These are phyloP conservation scores for Aeschynomene evenia DNA, from an alignment of 306 rosid genomes.

Conservation along the genomic window DNA sequence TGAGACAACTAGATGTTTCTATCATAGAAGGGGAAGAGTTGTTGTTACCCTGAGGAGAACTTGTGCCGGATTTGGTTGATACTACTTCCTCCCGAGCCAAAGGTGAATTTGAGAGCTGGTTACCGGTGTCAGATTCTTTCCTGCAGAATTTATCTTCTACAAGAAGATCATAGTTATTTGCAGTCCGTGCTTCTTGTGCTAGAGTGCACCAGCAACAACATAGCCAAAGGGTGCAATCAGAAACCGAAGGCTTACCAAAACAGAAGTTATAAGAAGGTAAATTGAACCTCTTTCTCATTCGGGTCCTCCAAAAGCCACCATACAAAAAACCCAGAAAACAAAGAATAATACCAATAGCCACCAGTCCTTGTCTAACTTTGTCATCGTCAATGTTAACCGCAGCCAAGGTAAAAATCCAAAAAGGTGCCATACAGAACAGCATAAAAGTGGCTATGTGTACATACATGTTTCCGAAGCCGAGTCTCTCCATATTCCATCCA, in stretches of 20 bases:
- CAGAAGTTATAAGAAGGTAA: constrained; percentile 78
- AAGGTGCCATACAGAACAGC: constrained; percentile 88
- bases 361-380: constrained; percentile 51
- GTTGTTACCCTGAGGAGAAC: constrained; percentile 44
- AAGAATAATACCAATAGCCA: constrained; percentile 63
- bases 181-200: constrained; percentile 88
- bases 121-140: constrained; percentile 30
- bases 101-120: constrained; percentile 42
- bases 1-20: constrained; percentile 33
- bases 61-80: constrained; percentile 36
- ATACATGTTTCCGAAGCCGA: constrained; percentile 92
- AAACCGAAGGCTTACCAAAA: constrained; percentile 56
- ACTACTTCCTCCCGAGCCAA: constrained; percentile 52
- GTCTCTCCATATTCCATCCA: constrained; percentile 98
- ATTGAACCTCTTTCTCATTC: constrained; percentile 86
- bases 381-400: constrained; percentile 84
- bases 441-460: constrained; percentile 83
- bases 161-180: constrained; percentile 62
- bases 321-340: constrained; percentile 84
- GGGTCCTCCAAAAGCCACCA: constrained; percentile 99
- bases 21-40: constrained; percentile 40
- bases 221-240: constrained; percentile 88
- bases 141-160: constrained; percentile 53
- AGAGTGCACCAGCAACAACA: constrained; percentile 96
- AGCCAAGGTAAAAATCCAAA: constrained; percentile 83